phyloP scores from a whole-genome alignment of 176 grass and related monocot genomes.

The Poa annua region DNA sequence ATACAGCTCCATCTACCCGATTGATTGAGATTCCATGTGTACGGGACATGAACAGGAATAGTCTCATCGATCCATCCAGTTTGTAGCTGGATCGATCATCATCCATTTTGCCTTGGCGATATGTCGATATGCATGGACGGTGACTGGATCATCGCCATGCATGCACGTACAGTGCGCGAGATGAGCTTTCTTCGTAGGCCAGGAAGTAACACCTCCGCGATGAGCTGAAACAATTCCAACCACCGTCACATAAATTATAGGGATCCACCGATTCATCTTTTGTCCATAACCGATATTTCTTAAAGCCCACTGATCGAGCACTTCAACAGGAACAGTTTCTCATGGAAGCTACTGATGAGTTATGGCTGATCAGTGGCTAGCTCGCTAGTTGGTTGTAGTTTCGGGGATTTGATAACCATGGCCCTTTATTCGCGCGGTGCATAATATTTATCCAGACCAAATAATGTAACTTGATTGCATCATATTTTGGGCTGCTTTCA shows the following conservation, averaged over 20 bases:
- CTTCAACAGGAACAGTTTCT: not conserved
- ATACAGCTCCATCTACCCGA: not conserved
- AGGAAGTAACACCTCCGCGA: not conserved
- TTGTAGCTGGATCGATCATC: constrained; percentile 6
- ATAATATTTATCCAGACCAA: no score
- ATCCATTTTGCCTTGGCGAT: not conserved
- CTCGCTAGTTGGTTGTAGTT: not conserved
- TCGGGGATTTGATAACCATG: not conserved
- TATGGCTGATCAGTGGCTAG: no score
- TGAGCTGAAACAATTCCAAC: not conserved
- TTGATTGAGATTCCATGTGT: constrained; percentile 11
- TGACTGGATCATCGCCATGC: not conserved
- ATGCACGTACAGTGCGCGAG: not conserved
- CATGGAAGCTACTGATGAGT: constrained; percentile 11
- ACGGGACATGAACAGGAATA: constrained; percentile 17
- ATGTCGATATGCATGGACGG: not conserved
- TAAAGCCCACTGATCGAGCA: not conserved
- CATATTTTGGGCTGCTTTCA: no score
- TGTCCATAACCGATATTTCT: no score
- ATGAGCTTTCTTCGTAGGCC: constrained; percentile 14
- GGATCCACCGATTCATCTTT: not conserved
- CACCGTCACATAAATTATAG: not conserved
- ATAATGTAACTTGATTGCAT: no score
- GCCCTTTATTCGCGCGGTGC: not conserved
- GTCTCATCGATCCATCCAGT: constrained; percentile 3